Conservation (phyloP, 345 rosid species). For the Alliaria petiolata region DNA sequence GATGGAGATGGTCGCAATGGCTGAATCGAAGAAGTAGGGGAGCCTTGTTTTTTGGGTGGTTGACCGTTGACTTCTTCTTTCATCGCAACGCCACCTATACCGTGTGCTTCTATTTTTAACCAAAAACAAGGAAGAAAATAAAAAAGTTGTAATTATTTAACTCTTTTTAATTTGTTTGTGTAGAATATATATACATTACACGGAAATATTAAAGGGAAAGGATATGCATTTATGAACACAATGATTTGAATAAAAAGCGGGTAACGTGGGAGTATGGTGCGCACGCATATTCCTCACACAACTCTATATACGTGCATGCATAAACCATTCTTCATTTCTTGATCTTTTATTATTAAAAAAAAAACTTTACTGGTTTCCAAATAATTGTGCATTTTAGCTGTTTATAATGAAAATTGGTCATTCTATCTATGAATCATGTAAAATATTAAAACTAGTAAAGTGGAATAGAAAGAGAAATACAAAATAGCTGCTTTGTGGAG, state of each 20-base stretch:
- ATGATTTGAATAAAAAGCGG: constrained; percentile 13
- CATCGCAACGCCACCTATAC: constrained; percentile 2
- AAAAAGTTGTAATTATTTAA: constrained; percentile 10
- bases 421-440: background rate
- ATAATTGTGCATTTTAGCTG: background rate
- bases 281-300: constrained; percentile 21
- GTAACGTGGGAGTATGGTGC: constrained; percentile 31
- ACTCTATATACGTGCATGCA: constrained; percentile 30
- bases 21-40: constrained; percentile 32
- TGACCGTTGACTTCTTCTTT: constrained; percentile 28
- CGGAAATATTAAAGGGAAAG: background rate
- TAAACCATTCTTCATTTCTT: constrained; percentile 17
- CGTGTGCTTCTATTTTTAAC: constrained; percentile 26
- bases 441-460: background rate
- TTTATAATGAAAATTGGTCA: background rate
- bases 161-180: background rate
- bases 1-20: constrained; percentile 18
- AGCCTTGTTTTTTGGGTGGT: constrained; percentile 24
- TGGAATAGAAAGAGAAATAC: background rate
- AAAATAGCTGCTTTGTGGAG: background rate
- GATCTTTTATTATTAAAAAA: background rate
- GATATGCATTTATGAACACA: background rate
- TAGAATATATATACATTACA: background rate
- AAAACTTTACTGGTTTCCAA: background rate
- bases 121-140: background rate